These are phyloP conservation scores for Fomitopsis pulvina DNA, from an alignment of 768 basidiomycete genomes.

Conservation along the genomic window DNA sequence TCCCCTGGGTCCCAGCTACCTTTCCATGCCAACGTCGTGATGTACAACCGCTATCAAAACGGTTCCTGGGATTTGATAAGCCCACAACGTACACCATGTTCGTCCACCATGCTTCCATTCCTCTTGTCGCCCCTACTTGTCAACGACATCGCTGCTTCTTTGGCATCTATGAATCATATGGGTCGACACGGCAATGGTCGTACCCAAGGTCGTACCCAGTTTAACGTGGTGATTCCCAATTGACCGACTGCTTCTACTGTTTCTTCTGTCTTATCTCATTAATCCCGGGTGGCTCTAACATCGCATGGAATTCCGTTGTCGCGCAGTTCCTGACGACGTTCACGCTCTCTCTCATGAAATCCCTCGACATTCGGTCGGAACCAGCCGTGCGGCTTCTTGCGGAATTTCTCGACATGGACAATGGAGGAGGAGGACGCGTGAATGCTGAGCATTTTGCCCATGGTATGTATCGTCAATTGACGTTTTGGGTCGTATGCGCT, in stretches of 20 bases:
- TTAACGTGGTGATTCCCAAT: too few species aligned
- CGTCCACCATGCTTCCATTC: background rate
- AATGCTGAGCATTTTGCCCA: constrained; percentile 95
- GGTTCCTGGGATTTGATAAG: background rate
- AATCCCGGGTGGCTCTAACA: background rate
- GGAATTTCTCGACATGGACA: constrained; percentile 83
- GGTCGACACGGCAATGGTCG: too few species aligned
- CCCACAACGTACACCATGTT: background rate
- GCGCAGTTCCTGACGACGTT: constrained; percentile 82
- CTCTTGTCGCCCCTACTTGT: background rate
- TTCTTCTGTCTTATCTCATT: too few species aligned
- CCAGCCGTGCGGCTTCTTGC: constrained; percentile 77
- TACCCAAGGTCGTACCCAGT: too few species aligned
- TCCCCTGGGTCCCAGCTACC: too few species aligned
- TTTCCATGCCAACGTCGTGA: background rate
- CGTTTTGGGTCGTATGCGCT: background rate
- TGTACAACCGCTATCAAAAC: background rate
- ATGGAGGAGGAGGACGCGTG: constrained; percentile 46
- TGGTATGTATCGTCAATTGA: constrained; percentile 39
- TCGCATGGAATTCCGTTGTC: background rate
- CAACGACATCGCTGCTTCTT: background rate
- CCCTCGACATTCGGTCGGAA: constrained; percentile 88
- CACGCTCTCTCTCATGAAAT: constrained; percentile 84
- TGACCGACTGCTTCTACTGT: too few species aligned
- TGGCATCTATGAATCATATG: background rate